Evolutionary conservation across 2,329 filamentous ascomycete species (phyloP).

Genomic region (Talaromyces piceae): DNA sequence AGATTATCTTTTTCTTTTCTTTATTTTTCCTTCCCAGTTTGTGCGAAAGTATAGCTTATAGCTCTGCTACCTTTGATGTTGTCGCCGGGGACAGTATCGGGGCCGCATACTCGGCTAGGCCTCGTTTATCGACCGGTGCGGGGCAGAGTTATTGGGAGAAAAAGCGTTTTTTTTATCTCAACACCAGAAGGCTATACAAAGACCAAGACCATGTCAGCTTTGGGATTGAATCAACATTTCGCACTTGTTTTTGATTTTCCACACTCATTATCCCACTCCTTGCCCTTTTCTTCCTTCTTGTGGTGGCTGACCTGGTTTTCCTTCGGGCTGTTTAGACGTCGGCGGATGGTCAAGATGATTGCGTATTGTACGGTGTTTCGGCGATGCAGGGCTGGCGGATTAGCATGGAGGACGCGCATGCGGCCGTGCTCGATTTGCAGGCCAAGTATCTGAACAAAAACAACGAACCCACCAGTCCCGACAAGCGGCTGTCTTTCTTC

Average conservation of each 20-base stretch:
- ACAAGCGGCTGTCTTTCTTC: conserved; percentile 83
- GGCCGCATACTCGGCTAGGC: not conserved
- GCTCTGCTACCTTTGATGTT: not conserved
- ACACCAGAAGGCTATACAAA: not conserved
- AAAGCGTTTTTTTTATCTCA: conserved; percentile 6
- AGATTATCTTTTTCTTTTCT: conserved; percentile 2
- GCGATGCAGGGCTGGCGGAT: conserved; percentile 99
- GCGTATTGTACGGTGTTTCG: conserved; percentile 86
- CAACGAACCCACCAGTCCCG: conserved; percentile 54
- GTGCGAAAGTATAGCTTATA: not conserved
- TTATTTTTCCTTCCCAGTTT: not conserved
- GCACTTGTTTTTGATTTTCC: not conserved
- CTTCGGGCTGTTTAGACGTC: conserved; percentile 62
- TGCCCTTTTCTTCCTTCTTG: not conserved
- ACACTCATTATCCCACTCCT: not conserved
- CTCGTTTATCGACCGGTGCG: conserved; percentile 6
- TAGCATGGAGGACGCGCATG: conserved; percentile 98
- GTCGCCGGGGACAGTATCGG: not conserved
- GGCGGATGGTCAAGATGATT: conserved; percentile 83
- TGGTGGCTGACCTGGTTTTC: conserved; percentile 1
- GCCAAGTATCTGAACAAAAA: conserved; percentile 47
- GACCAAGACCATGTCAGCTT: not conserved
- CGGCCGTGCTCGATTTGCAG: conserved; percentile 79
- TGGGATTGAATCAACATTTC: not conserved
- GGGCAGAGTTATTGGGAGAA: conserved; percentile 5